Base-by-base conservation (phyloP, 257 asterid species). In the Coffea eugenioides region DNA sequence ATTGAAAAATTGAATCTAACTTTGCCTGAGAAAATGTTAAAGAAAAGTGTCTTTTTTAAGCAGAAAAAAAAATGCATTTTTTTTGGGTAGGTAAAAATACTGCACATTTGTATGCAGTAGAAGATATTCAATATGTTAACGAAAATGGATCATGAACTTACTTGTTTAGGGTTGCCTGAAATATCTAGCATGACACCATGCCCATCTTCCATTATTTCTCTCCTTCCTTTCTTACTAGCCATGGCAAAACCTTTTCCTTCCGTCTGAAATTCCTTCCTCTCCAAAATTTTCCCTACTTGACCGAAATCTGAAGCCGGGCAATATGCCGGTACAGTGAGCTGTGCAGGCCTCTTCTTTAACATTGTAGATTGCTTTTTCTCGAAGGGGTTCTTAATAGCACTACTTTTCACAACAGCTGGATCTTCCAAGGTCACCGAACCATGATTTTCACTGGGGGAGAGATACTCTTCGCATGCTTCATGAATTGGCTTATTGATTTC, bases 171-270 rank as follows among this genome's bases (percentile, higher is more conserved):
- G 68, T 84, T 84, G 56, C 88, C 87, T 43, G 77, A 85, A 69
- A 89, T 85, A 68, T 89, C 86, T 69, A 84, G 87, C 57, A 85
- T 80, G 76, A 76, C 81, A 4, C 86, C 83, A 80, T 89, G 88
- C n/a, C 87, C 78, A 82, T 89, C 92, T 83, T 89, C 92, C 90
- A 89, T 87, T 59, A 83, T 80, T 67, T 83, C 86, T 76, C 92
- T 87, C 52, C 80, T 83, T 27, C 92, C 92, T 83, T 87, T 89
- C 85, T 82, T 89, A 70, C 87, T 76, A 0, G 85, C 92, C 77
- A 89, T 48, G 43, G 82, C 81, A 56, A 72, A 89, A 18, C 85
- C 81, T 78, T 77, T 79, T 3, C 88, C 89, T 65, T 89, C 82
- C 65, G 71, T 75, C 64, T 80, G 87, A 39, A 78, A 73, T n/a